Conservation (phyloP, 331 rosid genomes). For the Acacia pycnantha region DNA sequence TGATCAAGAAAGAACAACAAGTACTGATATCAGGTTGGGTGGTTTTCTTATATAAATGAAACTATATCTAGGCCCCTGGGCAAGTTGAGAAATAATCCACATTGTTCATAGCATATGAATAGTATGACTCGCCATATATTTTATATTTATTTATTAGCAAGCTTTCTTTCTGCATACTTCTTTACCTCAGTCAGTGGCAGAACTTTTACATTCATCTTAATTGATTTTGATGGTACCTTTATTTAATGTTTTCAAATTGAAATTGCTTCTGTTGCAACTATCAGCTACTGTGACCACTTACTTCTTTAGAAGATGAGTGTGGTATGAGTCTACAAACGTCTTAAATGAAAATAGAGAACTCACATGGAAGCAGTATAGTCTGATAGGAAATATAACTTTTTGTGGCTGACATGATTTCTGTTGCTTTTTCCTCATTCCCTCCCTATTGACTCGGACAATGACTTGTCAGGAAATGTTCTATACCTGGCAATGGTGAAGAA, state of each 20-base stretch:
- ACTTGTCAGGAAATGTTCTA: slow-evolving; percentile 62
- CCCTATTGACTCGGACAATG: slow-evolving; percentile 40
- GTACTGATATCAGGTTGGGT: not conserved
- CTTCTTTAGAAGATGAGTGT: not conserved
- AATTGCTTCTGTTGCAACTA: slow-evolving; percentile 2
- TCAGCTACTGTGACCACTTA: not conserved
- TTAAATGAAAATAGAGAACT: not conserved
- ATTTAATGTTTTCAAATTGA: not conserved
- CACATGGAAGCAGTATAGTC: not conserved
- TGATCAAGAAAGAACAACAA: not conserved
- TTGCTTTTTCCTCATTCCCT: slow-evolving; percentile 13
- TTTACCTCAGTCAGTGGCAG: not conserved
- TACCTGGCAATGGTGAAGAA: slow-evolving; percentile 25
- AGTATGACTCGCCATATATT: not conserved
- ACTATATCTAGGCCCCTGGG: not conserved
- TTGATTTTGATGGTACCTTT: slow-evolving; percentile 3
- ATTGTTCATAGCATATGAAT: not conserved
- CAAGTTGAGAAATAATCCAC: not conserved
- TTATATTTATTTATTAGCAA: not conserved
- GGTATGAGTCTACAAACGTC: not conserved
- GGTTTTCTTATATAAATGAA: not conserved
- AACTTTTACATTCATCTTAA: slow-evolving; percentile 3
- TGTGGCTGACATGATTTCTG: slow-evolving; percentile 6
- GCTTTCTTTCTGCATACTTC: not conserved
- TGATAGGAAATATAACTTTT: not conserved